phyloP scores from a whole-genome alignment of 192 early-diverging fungal genomes.

The Backusella circina region DNA sequence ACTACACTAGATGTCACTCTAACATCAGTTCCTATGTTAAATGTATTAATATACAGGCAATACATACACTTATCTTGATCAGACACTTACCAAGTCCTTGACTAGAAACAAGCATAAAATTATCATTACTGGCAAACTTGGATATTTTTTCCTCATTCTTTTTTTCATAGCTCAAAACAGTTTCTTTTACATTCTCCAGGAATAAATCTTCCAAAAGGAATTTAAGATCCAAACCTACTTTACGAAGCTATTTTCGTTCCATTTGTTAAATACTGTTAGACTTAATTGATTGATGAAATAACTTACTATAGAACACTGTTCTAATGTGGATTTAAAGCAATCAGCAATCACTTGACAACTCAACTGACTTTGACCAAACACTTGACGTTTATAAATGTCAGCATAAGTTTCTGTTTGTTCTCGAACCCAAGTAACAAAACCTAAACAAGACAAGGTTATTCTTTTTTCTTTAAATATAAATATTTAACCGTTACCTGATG shows the following conservation, averaged over 20 bases:
- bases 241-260: constrained; percentile 60
- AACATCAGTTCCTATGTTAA: constrained; percentile 38
- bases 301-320: constrained; percentile 71
- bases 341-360: constrained; percentile 80
- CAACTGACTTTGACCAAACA: constrained; percentile 74
- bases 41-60: not conserved
- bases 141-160: constrained; percentile 60
- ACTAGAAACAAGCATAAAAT: constrained; percentile 55
- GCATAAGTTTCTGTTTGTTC: constrained; percentile 84
- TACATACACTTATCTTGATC: not conserved
- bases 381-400: constrained; percentile 82
- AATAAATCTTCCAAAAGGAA: constrained; percentile 83
- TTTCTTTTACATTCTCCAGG: constrained; percentile 66
- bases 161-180: constrained; percentile 67
- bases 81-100: constrained; percentile 41
- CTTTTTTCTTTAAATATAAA: not conserved
- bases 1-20: constrained; percentile 63
- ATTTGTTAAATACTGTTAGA: not conserved
- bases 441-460: constrained; percentile 28
- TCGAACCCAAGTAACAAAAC: constrained; percentile 90
- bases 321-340: constrained; percentile 73
- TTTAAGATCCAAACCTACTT: constrained; percentile 81
- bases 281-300: not conserved
- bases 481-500: constrained; percentile 57
- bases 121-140: constrained; percentile 65